phyloP scores from a whole-genome alignment of 805 yeast genomes.

The Wickerhamomyces alni region DNA sequence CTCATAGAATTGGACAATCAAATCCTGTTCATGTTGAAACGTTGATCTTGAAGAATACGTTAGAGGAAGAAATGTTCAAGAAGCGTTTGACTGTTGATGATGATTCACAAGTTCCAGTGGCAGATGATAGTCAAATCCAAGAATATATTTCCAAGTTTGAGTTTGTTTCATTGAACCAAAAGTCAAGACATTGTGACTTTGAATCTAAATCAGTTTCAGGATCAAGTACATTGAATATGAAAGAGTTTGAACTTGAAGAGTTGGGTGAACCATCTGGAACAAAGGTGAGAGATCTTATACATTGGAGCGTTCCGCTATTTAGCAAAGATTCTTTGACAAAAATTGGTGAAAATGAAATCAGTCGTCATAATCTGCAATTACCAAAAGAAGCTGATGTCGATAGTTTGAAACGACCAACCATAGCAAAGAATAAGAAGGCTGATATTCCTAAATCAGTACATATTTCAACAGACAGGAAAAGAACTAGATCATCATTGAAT shows the following conservation, averaged over 20 bases:
- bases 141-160: constrained; percentile 45
- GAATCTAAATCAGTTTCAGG: constrained; percentile 7
- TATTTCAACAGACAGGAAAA: no score
- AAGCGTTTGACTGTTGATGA: constrained; percentile 22
- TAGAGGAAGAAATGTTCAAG: constrained; percentile 64
- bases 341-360: constrained; percentile 4
- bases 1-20: constrained; percentile 69
- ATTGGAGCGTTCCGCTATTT: constrained; percentile 33
- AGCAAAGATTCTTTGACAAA: constrained; percentile 15
- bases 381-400: constrained; percentile 4
- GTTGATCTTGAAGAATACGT: constrained; percentile 50
- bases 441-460: no score
- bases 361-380: constrained; percentile 1
- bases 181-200: constrained; percentile 3
- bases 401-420: no score
- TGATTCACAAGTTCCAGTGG: constrained; percentile 32
- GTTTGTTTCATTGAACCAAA: constrained; percentile 31
- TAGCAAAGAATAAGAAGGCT: no score
- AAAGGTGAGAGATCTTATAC: constrained; percentile 1
- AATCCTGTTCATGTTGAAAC: constrained; percentile 67
- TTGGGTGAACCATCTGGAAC: constrained; percentile 23
- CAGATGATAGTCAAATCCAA: constrained; percentile 56
- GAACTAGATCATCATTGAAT: no score
- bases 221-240: constrained; percentile 3
- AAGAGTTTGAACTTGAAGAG: constrained; percentile 17